Evolutionary conservation across 176 grass and related monocot genomes (phyloP).

Genomic region (Poa annua): DNA sequence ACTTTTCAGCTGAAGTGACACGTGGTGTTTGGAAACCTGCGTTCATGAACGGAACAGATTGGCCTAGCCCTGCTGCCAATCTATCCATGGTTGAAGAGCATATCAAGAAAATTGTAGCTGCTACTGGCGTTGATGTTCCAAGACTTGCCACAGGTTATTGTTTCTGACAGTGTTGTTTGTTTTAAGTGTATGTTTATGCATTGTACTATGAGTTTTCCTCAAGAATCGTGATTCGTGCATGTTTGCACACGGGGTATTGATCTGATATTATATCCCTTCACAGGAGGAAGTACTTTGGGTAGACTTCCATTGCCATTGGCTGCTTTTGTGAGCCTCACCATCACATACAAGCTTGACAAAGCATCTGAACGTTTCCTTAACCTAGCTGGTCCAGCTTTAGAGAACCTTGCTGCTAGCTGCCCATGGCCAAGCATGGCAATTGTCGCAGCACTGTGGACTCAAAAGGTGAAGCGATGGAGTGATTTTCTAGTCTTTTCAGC

Average conservation of each 20-base stretch:
- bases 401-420: slow-evolving; percentile 95
- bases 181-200: slow-evolving; percentile 14
- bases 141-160: slow-evolving; percentile 85
- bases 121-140: slow-evolving; percentile 91
- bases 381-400: slow-evolving; percentile 88
- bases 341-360: slow-evolving; percentile 97
- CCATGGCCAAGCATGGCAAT: slow-evolving; percentile 99
- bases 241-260: slow-evolving; percentile 38
- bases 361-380: slow-evolving; percentile 96
- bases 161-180: slow-evolving; percentile 29
- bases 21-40: slow-evolving; percentile 97
- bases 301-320: slow-evolving; percentile 92
- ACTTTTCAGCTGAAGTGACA: slow-evolving; percentile 96
- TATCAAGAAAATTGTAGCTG: slow-evolving; percentile 93
- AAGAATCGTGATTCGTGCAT: slow-evolving; percentile 10
- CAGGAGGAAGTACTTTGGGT: slow-evolving; percentile 77
- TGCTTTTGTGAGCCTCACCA: slow-evolving; percentile 95
- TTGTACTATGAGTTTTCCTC: slow-evolving; percentile 7
- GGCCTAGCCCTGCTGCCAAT: slow-evolving; percentile 93
- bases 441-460: slow-evolving; percentile 89
- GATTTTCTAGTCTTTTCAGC: slow-evolving; percentile 94
- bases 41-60: slow-evolving; percentile 98
- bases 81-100: slow-evolving; percentile 88
- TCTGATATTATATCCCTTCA: slow-evolving; percentile 46
- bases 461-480: slow-evolving; percentile 94